Percentiles rank a stretch among this genome's conserved stretches.
Evolutionary conservation across 2,329 filamentous ascomycete genomes (phyloP).

Genomic region (Aspergillus ochraceus): DNA sequence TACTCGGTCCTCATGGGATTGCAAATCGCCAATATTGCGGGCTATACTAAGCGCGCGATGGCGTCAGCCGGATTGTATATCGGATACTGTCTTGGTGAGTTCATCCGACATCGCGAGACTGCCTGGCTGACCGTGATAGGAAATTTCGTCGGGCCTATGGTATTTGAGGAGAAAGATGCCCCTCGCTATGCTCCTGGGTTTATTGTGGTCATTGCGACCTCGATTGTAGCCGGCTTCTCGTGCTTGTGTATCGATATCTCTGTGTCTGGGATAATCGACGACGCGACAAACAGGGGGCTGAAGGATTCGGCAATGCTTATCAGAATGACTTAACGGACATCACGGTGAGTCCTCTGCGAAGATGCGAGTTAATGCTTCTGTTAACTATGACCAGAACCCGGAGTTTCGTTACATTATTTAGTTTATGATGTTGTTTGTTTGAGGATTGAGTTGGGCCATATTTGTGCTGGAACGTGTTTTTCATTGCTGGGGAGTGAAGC

Average conservation of each 20-base stretch:
- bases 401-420: slow-evolving; percentile 14
- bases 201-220: slow-evolving; percentile 39
- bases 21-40: slow-evolving; percentile 53
- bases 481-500: no score
- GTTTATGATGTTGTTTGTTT: no score
- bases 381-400: slow-evolving; percentile 9
- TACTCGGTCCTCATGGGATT: slow-evolving; percentile 55
- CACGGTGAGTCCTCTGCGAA: slow-evolving; percentile 17
- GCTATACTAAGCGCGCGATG: slow-evolving; percentile 53
- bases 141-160: slow-evolving; percentile 49
- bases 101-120: not conserved
- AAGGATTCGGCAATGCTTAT: slow-evolving; percentile 55
- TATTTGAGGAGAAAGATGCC: slow-evolving; percentile 43
- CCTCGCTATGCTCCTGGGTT: slow-evolving; percentile 44
- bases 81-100: slow-evolving; percentile 51
- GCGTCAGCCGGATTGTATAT: slow-evolving; percentile 52
- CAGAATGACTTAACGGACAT: slow-evolving; percentile 54
- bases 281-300: slow-evolving; percentile 42
- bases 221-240: slow-evolving; percentile 36
- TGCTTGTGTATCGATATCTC: slow-evolving; percentile 46
- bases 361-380: not conserved
- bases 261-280: slow-evolving; percentile 47
- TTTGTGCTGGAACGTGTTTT: no score
- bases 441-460: no score
- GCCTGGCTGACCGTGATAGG: slow-evolving; percentile 16